Base-by-base conservation (phyloP, 495 filamentous ascomycete species). In the Penicillium simplicissimum region DNA sequence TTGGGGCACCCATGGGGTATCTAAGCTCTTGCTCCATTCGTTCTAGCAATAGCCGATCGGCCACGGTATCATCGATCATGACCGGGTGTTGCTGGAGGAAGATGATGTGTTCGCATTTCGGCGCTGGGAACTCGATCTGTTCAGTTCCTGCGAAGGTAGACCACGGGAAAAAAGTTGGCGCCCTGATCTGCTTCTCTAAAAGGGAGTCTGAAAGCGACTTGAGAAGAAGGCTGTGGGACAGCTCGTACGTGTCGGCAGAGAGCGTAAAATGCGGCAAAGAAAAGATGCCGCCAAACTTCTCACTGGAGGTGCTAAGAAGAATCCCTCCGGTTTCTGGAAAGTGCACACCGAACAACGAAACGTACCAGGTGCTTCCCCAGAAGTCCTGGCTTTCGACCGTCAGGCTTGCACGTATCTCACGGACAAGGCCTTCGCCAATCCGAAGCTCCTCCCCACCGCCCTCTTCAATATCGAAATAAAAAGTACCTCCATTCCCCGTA, bases 211-310 rank as follows among this genome's bases (percentile, higher is more conserved):
- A 82, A 21, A 98, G 76, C 0, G 90, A 93, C 59, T 82, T 77
- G 66, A 91, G 86, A 34, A 97, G 79, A 19, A 94, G 74, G 37
- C 74, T 71, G 60, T 90, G 86, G 25, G 88, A 85, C 2, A 87
- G 75, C 37, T 85, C 77, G 71, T 89, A 97, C 15, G 85, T 84
- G 49, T 86, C 81, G 17, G 81, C 68, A 14, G 85, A 87, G 14
- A 90, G 81, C 8, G 88, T 78, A 33, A 98, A 84, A 74, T 98
- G 92, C 21, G 95, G 93, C 60, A 98, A 74, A 23, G 88, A 86
- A 70, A 96, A 96, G 34, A 97, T 85, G 38, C 95, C 95, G 21
- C 87, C 82, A 70, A 93, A 97, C 76, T 96, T 97, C 71, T 96
- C 90, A 68, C 90, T 96, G 13, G 93, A 91, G 1, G 95, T 97